Percentiles rank a stretch among this genome's conserved stretches.
phyloP scores from a whole-genome alignment of 768 basidiomycete genomes.

The Rhizopogon sp. region DNA sequence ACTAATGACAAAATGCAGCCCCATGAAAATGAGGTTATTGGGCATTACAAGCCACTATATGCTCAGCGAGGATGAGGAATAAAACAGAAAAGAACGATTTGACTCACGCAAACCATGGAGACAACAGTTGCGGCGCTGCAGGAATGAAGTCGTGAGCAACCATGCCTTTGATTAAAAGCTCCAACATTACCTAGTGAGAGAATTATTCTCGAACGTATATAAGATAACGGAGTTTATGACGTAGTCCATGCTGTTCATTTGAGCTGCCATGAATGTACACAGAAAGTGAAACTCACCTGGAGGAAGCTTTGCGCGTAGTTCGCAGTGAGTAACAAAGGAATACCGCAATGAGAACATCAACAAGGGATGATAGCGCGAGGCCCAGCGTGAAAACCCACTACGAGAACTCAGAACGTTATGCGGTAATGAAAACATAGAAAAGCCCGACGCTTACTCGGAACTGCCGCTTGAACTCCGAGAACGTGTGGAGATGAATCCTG shows the following conservation, averaged over 20 bases:
- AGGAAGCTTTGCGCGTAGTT: slow-evolving; percentile 33
- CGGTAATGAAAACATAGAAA: slow-evolving; percentile 5
- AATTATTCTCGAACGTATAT: slow-evolving; percentile 50
- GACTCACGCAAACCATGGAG: slow-evolving; percentile 39
- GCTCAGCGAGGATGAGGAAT: neutral
- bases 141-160: neutral
- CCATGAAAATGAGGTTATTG: slow-evolving; percentile 47
- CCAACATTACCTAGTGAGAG: slow-evolving; percentile 37
- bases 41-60: slow-evolving; percentile 42
- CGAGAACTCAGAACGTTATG: slow-evolving; percentile 5
- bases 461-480: slow-evolving; percentile 16
- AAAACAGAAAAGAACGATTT: neutral
- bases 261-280: neutral
- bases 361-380: slow-evolving; percentile 40
- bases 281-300: slow-evolving; percentile 22
- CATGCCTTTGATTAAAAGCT: neutral
- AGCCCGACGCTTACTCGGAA: slow-evolving; percentile 13
- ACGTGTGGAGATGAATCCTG: slow-evolving; percentile 23
- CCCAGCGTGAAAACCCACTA: slow-evolving; percentile 51
- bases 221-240: slow-evolving; percentile 43
- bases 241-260: slow-evolving; percentile 35
- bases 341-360: slow-evolving; percentile 46
- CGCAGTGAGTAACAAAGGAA: slow-evolving; percentile 40
- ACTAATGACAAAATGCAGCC: slow-evolving; percentile 47
- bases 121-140: slow-evolving; percentile 35